Conservation (phyloP, 306 rosid species). For the Acacia acuminata region DNA sequence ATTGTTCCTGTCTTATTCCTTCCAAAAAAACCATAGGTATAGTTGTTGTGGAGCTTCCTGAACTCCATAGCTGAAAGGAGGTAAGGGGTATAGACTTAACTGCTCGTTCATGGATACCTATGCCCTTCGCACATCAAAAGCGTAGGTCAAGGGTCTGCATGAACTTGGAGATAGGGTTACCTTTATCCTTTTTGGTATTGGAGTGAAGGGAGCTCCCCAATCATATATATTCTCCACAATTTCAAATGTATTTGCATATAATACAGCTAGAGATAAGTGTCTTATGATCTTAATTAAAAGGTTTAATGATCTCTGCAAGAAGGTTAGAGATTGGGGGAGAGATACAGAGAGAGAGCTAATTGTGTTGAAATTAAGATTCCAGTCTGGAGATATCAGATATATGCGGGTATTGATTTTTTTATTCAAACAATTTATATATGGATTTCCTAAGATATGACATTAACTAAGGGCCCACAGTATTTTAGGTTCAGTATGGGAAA, state of each 20-base stretch:
- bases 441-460: too few relatives aligned
- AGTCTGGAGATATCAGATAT: not conserved
- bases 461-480: not conserved
- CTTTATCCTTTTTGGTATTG: not conserved
- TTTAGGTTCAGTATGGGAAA: not conserved
- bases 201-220: not conserved
- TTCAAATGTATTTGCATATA: too few relatives aligned
- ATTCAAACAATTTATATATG: too few relatives aligned
- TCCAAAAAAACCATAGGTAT: not conserved
- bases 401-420: too few relatives aligned
- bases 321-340: too few relatives aligned
- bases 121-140: not conserved
- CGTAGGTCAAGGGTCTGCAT: constrained; percentile 46
- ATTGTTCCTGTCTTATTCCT: not conserved
- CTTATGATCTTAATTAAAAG: too few relatives aligned
- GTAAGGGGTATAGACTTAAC: not conserved
- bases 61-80: not conserved
- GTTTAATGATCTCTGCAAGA: too few relatives aligned
- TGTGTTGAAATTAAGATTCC: too few relatives aligned
- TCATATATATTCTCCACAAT: too few relatives aligned
- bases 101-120: not conserved
- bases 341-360: not conserved
- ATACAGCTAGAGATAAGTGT: too few relatives aligned
- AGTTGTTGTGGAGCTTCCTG: not conserved
- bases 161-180: constrained; percentile 12